Evolutionary conservation across 768 basidiomycete species (phyloP).

Genomic region (Phaffia australis): DNA sequence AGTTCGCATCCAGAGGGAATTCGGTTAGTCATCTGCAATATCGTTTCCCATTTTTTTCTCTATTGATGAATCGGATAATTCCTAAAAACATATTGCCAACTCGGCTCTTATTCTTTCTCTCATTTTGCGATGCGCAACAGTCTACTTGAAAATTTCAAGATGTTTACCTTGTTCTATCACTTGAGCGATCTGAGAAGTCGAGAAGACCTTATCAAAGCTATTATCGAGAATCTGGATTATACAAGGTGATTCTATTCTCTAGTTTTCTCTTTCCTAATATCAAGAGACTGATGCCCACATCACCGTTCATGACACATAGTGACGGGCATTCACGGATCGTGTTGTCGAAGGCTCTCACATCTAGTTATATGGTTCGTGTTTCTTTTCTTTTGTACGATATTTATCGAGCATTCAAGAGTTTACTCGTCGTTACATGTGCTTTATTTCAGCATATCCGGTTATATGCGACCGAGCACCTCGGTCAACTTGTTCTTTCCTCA

Average conservation of each 20-base stretch:
- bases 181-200: slow-evolving; percentile 79
- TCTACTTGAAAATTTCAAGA: slow-evolving; percentile 75
- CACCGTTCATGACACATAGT: slow-evolving; percentile 41
- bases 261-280: neutral
- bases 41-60: neutral
- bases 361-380: slow-evolving; percentile 63
- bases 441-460: slow-evolving; percentile 62
- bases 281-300: slow-evolving; percentile 5
- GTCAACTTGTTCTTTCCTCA: slow-evolving; percentile 58
- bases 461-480: slow-evolving; percentile 79
- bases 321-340: slow-evolving; percentile 92
- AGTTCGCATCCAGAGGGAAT: slow-evolving; percentile 82
- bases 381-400: neutral
- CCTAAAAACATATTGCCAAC: neutral
- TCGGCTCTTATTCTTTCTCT: neutral
- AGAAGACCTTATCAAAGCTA: slow-evolving; percentile 81
- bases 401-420: neutral
- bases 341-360: slow-evolving; percentile 85
- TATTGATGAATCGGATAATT: neutral
- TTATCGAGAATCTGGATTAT: slow-evolving; percentile 86
- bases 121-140: slow-evolving; percentile 41
- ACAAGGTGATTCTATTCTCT: slow-evolving; percentile 51
- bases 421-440: neutral
- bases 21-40: slow-evolving; percentile 50
- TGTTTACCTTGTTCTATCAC: slow-evolving; percentile 94